Evolutionary conservation across 2,329 filamentous ascomycete species (phyloP).

Genomic region (Pseudogymnoascus pannorum): DNA sequence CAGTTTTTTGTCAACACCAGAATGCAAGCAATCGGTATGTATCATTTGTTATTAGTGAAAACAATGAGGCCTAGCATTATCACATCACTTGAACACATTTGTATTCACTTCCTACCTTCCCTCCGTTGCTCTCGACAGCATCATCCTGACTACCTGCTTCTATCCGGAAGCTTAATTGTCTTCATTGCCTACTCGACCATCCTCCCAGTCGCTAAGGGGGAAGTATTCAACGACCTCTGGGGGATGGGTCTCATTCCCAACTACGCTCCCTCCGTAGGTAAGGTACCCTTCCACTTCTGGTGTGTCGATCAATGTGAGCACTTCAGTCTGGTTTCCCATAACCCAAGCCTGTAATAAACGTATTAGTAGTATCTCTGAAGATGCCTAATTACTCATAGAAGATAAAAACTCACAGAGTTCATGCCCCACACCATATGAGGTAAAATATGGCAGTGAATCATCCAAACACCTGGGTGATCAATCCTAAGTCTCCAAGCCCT

Average conservation of each 20-base stretch:
- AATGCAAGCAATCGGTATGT: too few relatives aligned
- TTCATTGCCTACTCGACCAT: neutral
- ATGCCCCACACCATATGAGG: slow-evolving; percentile 36
- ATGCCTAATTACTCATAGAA: slow-evolving; percentile 16
- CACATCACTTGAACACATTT: neutral
- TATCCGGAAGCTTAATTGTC: neutral
- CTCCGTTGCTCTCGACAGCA: neutral
- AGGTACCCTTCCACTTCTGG: slow-evolving; percentile 28
- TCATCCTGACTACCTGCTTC: neutral
- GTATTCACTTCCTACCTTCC: neutral
- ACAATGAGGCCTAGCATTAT: neutral
- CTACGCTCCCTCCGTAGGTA: slow-evolving; percentile 26
- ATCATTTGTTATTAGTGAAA: neutral
- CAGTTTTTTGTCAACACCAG: too few relatives aligned
- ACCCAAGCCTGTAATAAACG: slow-evolving; percentile 24
- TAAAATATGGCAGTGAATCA: slow-evolving; percentile 44
- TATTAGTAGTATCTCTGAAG: neutral
- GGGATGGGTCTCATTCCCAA: slow-evolving; percentile 25
- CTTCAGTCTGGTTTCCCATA: slow-evolving; percentile 26
- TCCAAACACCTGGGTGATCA: slow-evolving; percentile 40
- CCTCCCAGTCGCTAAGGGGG: neutral
- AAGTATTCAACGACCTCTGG: slow-evolving; percentile 19
- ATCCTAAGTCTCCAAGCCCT: slow-evolving; percentile 43
- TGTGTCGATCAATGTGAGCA: slow-evolving; percentile 18
- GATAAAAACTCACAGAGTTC: slow-evolving; percentile 6